phyloP scores from a whole-genome alignment of 2,329 filamentous ascomycete species.

The Cladobotryum mycophilum region DNA sequence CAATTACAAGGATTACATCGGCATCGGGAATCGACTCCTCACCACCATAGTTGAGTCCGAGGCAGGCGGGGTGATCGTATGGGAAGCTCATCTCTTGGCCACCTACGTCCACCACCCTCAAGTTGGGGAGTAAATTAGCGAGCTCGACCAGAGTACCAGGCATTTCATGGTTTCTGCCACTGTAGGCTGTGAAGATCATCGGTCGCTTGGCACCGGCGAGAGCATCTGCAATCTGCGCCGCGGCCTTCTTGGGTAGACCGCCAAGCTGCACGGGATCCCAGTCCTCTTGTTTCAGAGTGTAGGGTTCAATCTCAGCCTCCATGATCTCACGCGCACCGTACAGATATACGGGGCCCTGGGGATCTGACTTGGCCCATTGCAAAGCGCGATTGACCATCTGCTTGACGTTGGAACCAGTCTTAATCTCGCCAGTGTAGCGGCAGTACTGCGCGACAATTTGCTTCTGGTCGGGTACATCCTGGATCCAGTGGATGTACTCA shows the following conservation, averaged over 20 bases:
- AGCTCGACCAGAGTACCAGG: conserved; percentile 59
- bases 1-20: conserved; percentile 77
- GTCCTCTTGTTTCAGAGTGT: conserved; percentile 58
- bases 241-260: conserved; percentile 46
- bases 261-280: conserved; percentile 68
- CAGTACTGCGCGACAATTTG: conserved; percentile 80
- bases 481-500: conserved; percentile 83
- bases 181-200: conserved; percentile 64
- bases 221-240: conserved; percentile 54
- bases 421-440: conserved; percentile 75
- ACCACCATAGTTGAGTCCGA: conserved; percentile 67
- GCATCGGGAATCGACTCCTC: conserved; percentile 69
- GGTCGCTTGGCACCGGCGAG: conserved; percentile 60
- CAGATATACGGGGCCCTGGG: conserved; percentile 74
- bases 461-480: conserved; percentile 77
- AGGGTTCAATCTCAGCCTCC: conserved; percentile 75
- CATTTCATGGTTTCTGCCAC: conserved; percentile 59
- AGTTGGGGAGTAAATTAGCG: conserved; percentile 59
- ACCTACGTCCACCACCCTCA: conserved; percentile 69
- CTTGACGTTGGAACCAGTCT: conserved; percentile 78
- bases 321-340: conserved; percentile 74
- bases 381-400: conserved; percentile 82
- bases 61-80: conserved; percentile 58
- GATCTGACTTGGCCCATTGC: conserved; percentile 72
- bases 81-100: conserved; percentile 80